Evolutionary conservation across 306 rosid species (phyloP).

Genomic region (Gastrolobium bilobum): DNA sequence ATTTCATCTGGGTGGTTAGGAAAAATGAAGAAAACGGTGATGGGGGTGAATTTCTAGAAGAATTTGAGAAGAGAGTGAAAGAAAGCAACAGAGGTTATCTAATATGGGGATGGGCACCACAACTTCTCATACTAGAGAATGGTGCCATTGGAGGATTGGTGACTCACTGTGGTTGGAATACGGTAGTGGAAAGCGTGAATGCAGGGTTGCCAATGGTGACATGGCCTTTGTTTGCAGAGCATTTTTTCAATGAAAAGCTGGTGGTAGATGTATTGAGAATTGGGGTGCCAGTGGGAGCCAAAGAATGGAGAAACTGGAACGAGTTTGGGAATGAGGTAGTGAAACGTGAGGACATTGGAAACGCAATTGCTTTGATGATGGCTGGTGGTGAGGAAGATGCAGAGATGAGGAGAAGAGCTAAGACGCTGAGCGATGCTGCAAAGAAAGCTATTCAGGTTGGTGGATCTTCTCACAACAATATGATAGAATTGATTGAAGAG

Average conservation of each 20-base stretch:
- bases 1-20: slow-evolving; percentile 51
- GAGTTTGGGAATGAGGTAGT: slow-evolving; percentile 45
- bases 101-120: slow-evolving; percentile 57
- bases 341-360: slow-evolving; percentile 42
- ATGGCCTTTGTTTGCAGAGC: slow-evolving; percentile 60
- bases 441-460: slow-evolving; percentile 46
- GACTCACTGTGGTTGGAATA: slow-evolving; percentile 54
- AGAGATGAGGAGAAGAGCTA: slow-evolving; percentile 40
- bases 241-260: slow-evolving; percentile 47
- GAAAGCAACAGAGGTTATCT: slow-evolving; percentile 35
- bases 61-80: slow-evolving; percentile 44
- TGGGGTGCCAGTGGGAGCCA: slow-evolving; percentile 52
- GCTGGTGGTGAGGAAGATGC: slow-evolving; percentile 9
- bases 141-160: slow-evolving; percentile 48
- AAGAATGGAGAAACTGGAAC: slow-evolving; percentile 51
- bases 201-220: slow-evolving; percentile 54
- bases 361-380: slow-evolving; percentile 44
- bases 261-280: slow-evolving; percentile 52
- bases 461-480: slow-evolving; percentile 50
- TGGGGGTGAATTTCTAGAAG: slow-evolving; percentile 29
- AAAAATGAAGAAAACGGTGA: slow-evolving; percentile 33
- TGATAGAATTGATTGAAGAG: slow-evolving; percentile 38
- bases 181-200: slow-evolving; percentile 46
- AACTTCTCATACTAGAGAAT: slow-evolving; percentile 45
- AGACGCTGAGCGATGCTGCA: slow-evolving; percentile 21